A percentile compares a stretch with the other conserved stretches of the same genome.
Conservation (phyloP, 169 alveolate species). For the Cyclospora cayetanensis region DNA sequence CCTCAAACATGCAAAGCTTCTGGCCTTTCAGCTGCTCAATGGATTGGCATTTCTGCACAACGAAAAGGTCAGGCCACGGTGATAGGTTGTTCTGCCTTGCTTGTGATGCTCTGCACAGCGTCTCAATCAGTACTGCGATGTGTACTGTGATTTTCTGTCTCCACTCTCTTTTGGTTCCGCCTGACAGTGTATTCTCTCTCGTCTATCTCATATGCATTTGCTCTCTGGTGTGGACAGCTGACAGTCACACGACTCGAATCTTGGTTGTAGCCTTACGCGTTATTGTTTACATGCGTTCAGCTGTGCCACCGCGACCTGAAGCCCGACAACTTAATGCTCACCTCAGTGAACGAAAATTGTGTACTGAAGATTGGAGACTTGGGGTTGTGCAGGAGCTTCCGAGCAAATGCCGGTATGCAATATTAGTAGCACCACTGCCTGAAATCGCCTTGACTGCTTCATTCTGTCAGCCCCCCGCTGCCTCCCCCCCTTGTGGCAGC, state of each 20-base stretch:
- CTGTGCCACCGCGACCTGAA: constrained; percentile 91
- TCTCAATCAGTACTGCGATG: too few species aligned
- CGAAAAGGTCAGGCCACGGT: constrained; percentile 84
- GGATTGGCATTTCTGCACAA: constrained; percentile 97
- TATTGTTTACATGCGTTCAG: constrained; percentile 48
- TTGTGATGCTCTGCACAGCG: too few species aligned
- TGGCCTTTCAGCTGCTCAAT: constrained; percentile 94
- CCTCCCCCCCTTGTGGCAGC: too few species aligned
- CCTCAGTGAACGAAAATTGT: constrained; percentile 60
- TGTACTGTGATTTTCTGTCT: too few species aligned
- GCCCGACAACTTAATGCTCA: constrained; percentile 92
- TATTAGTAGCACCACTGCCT: too few species aligned
- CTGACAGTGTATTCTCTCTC: too few species aligned
- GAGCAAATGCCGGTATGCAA: constrained; percentile 64
- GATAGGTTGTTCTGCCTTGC: too few species aligned
- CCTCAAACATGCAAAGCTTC: constrained; percentile 85
- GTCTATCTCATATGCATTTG: neutral
- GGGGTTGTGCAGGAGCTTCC: constrained; percentile 91
- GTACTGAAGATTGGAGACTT: constrained; percentile 91
- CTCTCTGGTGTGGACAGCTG: neutral
- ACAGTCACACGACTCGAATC: neutral
- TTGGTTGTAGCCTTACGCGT: neutral
- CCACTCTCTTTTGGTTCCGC: neutral
- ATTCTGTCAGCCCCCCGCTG: too few species aligned
- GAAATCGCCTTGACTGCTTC: too few species aligned